Evolutionary conservation across 2,329 filamentous ascomycete genomes (phyloP).

Genomic region (Diaporthe ilicicola): DNA sequence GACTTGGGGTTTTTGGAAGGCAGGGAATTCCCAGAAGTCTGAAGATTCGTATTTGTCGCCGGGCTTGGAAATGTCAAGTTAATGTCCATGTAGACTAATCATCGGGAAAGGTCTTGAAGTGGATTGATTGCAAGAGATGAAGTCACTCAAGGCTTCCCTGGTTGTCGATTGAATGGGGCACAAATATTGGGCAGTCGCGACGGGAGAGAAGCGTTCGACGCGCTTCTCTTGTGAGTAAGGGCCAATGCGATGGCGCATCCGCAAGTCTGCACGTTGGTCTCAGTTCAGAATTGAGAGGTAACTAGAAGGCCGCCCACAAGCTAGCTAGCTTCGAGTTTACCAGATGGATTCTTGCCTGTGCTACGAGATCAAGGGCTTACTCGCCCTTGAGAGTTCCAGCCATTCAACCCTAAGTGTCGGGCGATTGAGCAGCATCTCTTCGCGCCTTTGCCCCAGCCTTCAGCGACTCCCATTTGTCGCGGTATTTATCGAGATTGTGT

Average conservation of each 20-base stretch:
- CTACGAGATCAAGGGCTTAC: background rate
- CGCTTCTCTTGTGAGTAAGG: too few species aligned
- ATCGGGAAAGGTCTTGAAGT: background rate
- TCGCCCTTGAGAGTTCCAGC: background rate
- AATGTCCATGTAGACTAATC: background rate
- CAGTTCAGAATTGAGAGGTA: background rate
- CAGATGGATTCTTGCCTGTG: background rate
- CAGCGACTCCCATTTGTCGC: slow-evolving; percentile 68
- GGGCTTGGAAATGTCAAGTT: background rate
- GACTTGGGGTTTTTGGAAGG: background rate
- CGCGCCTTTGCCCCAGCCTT: slow-evolving; percentile 69
- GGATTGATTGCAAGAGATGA: background rate
- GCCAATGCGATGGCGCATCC: background rate
- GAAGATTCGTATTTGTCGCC: background rate
- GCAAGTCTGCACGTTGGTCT: background rate
- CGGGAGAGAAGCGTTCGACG: background rate
- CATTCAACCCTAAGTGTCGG: slow-evolving; percentile 21
- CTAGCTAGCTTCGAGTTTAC: background rate
- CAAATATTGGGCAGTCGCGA: background rate
- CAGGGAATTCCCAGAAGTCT: background rate
- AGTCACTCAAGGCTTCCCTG: background rate
- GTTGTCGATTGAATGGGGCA: background rate
- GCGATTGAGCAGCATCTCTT: slow-evolving; percentile 45
- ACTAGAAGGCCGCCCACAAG: background rate
- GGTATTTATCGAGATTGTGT: slow-evolving; percentile 65